phyloP scores from a whole-genome alignment of 371 early-diverging fungal species.

The Mortierella sp. region DNA sequence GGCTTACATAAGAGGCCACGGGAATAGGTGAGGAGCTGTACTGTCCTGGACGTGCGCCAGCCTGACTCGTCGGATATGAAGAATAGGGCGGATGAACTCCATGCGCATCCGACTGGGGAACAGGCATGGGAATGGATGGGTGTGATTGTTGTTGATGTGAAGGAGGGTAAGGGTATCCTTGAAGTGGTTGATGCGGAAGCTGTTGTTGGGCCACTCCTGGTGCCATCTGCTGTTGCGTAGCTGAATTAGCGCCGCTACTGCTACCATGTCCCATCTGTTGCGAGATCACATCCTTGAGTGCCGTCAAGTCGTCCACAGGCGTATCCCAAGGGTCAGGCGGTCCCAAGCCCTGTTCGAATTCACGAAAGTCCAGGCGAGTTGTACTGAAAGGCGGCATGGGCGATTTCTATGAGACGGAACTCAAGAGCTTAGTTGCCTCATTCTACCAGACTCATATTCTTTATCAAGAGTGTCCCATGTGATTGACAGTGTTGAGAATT shows the following conservation, averaged over 20 bases:
- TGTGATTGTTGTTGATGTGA: constrained; percentile 19
- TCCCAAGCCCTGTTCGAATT: constrained; percentile 78
- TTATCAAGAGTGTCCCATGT: background rate
- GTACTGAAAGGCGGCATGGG: constrained; percentile 23
- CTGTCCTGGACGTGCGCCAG: background rate
- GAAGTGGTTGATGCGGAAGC: background rate
- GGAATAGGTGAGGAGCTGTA: constrained; percentile 37
- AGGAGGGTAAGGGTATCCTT: background rate
- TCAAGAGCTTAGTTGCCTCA: background rate
- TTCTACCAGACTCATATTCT: no score
- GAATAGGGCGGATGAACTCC: background rate
- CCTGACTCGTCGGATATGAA: no score
- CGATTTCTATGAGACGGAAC: constrained; percentile 26
- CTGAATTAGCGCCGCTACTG: background rate
- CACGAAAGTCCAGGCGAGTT: constrained; percentile 62
- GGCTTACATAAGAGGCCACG: constrained; percentile 37
- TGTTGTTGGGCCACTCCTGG: constrained; percentile 10
- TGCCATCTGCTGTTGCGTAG: constrained; percentile 7
- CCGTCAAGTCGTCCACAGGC: constrained; percentile 64
- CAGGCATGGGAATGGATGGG: constrained; percentile 12
- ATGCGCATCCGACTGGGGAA: constrained; percentile 8
- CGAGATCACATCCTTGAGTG: constrained; percentile 42
- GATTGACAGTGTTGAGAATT: background rate
- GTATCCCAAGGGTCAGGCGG: constrained; percentile 83
- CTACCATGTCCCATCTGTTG: constrained; percentile 30